Evolutionary conservation across 225 moss, liverwort and hornwort genomes (phyloP).

Genomic region (Bryoerythrophyllum caledonicum): DNA sequence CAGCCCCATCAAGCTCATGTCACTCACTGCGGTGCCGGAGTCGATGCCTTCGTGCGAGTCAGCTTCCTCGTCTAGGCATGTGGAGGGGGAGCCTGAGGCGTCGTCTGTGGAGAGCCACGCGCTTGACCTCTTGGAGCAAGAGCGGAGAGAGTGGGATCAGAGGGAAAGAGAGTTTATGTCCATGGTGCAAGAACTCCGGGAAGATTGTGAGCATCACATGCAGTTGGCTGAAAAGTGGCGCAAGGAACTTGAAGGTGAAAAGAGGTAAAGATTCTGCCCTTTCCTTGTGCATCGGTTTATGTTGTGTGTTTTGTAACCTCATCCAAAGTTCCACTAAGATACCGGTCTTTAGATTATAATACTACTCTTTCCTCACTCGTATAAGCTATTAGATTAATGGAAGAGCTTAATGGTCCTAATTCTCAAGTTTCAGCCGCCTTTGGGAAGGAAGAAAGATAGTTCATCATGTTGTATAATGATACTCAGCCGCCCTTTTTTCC

Average conservation of each 20-base stretch:
- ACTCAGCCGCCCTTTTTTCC: no score
- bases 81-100: conserved; percentile 5
- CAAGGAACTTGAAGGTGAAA: conserved; percentile 77
- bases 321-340: no score
- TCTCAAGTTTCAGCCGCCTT: no score
- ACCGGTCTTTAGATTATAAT: no score
- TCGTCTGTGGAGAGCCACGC: conserved; percentile 17
- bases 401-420: no score
- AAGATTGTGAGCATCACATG: conserved; percentile 60
- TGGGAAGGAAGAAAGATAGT: no score
- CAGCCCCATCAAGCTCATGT: conserved; percentile 32
- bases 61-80: conserved; percentile 18
- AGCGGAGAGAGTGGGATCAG: conserved; percentile 70
- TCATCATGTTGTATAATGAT: no score
- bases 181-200: conserved; percentile 60
- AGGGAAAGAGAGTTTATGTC: conserved; percentile 75
- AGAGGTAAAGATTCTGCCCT: conserved; percentile 41
- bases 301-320: no score
- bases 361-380: no score
- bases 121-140: conserved; percentile 36
- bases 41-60: conserved; percentile 32
- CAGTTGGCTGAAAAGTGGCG: conserved; percentile 56
- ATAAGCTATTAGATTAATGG: no score
- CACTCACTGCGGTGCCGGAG: conserved; percentile 26
- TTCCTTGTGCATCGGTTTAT: neutral